Evolutionary conservation across 2,329 filamentous ascomycete genomes (phyloP), one percentile per base, ranked within the genome.

Genomic region (Massarina eburnea): DNA sequence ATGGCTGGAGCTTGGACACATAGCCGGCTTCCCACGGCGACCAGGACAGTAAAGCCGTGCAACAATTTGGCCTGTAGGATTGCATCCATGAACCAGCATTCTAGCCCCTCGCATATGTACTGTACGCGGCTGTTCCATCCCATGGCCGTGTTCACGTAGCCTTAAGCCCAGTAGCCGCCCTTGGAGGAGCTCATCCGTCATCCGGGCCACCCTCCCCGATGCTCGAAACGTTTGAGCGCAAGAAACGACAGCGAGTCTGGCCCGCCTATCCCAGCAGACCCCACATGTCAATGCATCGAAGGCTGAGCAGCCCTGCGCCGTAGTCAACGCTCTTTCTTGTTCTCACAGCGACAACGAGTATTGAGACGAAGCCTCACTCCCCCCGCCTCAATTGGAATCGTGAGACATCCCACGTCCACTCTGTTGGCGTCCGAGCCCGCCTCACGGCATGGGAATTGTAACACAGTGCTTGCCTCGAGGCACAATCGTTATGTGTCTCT

Each of bases 121-220:
- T 30, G 27, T 58, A 58, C 48, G 58, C 57, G 57, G 52, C 48
- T 50, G 57, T 53, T 59, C 55, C 57, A 57, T 57, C 49, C 48
- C 49, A 47, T 52, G 58, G 49, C 56, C 54, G 52, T 50, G 46
- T 52, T 51, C 49, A 41, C 52, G 29, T 30, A 22, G 27, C 33
- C 37, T 39, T 30, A 38, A 51, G 52, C 54, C 53, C 55, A 53
- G 62, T 55, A 56, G 43, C 57, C 54, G 54, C 43, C 48, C 45
- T 52, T 51, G 52, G 44, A 48, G 45, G 44, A 48, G 45, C 37
- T 49, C 48, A 58, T 55, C 59, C 54, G 57, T 59, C 52, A 35
- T 32, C 49, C 59, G 58, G 65, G 56, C 58, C 60, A 59, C 52
- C 44, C 54, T 58, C 41, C 58, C 66, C 61, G 59, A 57, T 46